These are phyloP conservation scores for Cucumis sativus DNA, from an alignment of 306 rosid species.

Conservation along the genomic window DNA sequence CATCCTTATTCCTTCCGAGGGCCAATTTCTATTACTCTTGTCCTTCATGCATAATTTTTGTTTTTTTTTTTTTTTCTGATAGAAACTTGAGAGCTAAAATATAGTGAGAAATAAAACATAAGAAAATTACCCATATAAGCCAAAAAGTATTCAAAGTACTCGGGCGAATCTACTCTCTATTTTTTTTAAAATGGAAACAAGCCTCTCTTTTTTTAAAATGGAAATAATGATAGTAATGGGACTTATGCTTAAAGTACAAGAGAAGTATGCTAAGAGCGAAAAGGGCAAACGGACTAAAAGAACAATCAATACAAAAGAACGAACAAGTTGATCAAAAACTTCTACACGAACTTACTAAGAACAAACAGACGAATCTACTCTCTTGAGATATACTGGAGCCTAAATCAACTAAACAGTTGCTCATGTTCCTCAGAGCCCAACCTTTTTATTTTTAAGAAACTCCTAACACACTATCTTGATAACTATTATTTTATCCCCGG, in stretches of 20 bases:
- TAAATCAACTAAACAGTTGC: background rate
- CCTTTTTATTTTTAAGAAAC: background rate
- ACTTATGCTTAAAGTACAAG: no score
- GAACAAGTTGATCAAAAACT: no score
- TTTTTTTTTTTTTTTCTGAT: background rate
- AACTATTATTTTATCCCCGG: background rate
- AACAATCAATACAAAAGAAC: no score
- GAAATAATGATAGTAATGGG: no score
- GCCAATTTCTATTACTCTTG: background rate
- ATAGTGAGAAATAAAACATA: background rate
- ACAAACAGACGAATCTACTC: background rate
- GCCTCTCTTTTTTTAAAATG: no score
- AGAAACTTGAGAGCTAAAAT: background rate
- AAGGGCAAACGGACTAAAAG: no score
- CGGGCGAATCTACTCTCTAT: background rate
- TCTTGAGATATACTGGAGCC: background rate
- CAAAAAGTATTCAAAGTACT: background rate
- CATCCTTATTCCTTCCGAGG: background rate
- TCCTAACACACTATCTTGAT: background rate
- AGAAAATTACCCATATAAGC: background rate
- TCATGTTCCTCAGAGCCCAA: background rate
- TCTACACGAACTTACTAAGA: no score
- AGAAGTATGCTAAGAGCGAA: no score
- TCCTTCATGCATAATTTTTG: background rate
- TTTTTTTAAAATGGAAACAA: no score